Conservation (phyloP, 2,329 filamentous ascomycete genomes). For the Aspergillaceae sp. region DNA sequence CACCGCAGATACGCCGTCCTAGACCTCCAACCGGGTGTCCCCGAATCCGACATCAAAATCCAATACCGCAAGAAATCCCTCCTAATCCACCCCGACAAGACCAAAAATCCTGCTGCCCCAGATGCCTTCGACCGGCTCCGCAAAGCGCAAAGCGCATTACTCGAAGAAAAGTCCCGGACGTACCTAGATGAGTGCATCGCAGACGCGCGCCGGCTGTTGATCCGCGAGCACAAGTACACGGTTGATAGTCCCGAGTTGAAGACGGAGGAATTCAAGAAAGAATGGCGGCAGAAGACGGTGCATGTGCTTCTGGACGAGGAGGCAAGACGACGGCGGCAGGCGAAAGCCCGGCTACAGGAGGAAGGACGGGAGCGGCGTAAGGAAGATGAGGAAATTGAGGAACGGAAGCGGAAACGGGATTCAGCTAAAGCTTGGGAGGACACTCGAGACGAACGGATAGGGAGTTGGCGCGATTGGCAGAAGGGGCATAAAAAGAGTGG, state of each 20-base stretch:
- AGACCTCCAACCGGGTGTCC: slow-evolving; percentile 87
- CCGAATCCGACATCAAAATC: slow-evolving; percentile 91
- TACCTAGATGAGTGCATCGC: slow-evolving; percentile 90
- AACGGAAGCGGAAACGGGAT: slow-evolving; percentile 75
- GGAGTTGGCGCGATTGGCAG: slow-evolving; percentile 87
- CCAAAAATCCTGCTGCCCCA: slow-evolving; percentile 77
- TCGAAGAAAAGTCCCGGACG: slow-evolving; percentile 86
- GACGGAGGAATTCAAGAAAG: slow-evolving; percentile 69
- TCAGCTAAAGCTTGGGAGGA: slow-evolving; percentile 94
- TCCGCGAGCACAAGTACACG: slow-evolving; percentile 89
- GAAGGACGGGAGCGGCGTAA: slow-evolving; percentile 82
- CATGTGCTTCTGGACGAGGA: slow-evolving; percentile 91
- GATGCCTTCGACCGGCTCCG: slow-evolving; percentile 96
- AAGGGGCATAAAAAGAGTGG: slow-evolving; percentile 55
- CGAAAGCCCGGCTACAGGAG: slow-evolving; percentile 93
- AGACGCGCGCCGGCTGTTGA: slow-evolving; percentile 87
- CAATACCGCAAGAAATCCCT: slow-evolving; percentile 96
- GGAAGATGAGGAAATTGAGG: slow-evolving; percentile 75
- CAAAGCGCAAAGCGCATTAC: slow-evolving; percentile 81
- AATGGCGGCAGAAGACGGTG: slow-evolving; percentile 85
- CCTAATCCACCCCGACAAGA: slow-evolving; percentile 97
- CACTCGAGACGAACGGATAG: slow-evolving; percentile 81
- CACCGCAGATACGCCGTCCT: slow-evolving; percentile 68
- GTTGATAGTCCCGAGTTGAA: slow-evolving; percentile 75
- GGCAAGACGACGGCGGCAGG: slow-evolving; percentile 68